A percentile compares a stretch with the other conserved stretches of the same genome.
phyloP scores from a whole-genome alignment of 1,284 basidiomycete genomes.

The Ganoderma multipileum region DNA sequence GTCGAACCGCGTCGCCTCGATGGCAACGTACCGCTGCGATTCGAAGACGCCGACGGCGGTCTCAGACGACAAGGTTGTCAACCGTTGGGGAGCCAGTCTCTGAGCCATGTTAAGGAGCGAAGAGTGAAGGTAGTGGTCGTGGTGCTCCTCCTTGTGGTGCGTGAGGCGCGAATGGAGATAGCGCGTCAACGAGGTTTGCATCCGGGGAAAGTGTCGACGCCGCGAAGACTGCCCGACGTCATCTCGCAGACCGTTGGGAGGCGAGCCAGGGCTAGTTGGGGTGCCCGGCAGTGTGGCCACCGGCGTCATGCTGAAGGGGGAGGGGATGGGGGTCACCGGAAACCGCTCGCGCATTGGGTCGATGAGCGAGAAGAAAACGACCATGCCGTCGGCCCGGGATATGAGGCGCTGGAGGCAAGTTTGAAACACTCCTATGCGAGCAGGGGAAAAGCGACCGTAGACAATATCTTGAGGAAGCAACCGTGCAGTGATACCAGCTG shows the following conservation, averaged over 20 bases:
- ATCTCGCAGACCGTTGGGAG: constrained; percentile 13
- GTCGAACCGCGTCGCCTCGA: constrained; percentile 68
- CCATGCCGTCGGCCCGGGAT: constrained; percentile 70
- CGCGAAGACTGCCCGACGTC: constrained; percentile 17
- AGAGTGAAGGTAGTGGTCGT: constrained; percentile 38
- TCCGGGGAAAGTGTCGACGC: constrained; percentile 21
- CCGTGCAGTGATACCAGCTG: constrained; percentile 59
- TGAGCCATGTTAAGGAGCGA: constrained; percentile 39
- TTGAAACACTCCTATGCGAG: constrained; percentile 65
- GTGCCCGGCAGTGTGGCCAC: constrained; percentile 21
- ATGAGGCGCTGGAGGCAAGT: constrained; percentile 56
- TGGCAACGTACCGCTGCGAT: constrained; percentile 77
- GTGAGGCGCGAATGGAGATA: constrained; percentile 29
- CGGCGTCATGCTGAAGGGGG: constrained; percentile 39
- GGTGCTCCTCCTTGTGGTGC: constrained; percentile 33
- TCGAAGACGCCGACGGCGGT: constrained; percentile 85
- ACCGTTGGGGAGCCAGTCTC: constrained; percentile 23
- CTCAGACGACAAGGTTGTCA: constrained; percentile 41
- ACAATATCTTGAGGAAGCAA: constrained; percentile 70
- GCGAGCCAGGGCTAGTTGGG: constrained; percentile 13
- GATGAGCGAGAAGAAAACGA: constrained; percentile 66
- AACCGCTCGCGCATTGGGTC: constrained; percentile 67
- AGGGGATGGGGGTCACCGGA: constrained; percentile 57
- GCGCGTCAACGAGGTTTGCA: constrained; percentile 29
- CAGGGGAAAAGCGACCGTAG: constrained; percentile 68